Evolutionary conservation across 1,139 yeast species (phyloP), one percentile per base, ranked within the genome.

Genomic region (Scheffersomyces illinoinensis): DNA sequence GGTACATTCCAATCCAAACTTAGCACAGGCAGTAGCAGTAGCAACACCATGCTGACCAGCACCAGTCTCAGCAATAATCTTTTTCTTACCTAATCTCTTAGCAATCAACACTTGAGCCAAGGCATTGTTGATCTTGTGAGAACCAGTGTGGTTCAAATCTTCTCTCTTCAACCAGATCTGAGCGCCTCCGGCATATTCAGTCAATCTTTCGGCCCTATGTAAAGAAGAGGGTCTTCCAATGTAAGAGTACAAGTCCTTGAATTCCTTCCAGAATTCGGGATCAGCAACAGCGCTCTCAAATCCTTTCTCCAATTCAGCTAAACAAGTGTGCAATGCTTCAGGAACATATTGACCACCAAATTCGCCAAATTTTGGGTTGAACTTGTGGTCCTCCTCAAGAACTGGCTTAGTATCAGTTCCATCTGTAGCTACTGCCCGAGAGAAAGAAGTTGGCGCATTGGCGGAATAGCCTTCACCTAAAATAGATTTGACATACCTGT

Each of bases 41-140:
- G 99, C 99, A 53, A 95, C 99, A 79, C 99, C 99, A 73, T 95
- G 99, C 81, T 95, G 99, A 63, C 99, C 99, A 57, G 99, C 99
- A 76, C 99, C 99, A 53, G 99, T 95, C 79, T 95, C 99, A 53
- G 99, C 99, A 73, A 95, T 95, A 62, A 95, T 86, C 68, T 90
- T 88, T 62, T 81, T 87, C 81, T 95, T 95, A 55, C 99, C 99
- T 66, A 96, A 82, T 74, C 99, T 85, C 75, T 85, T 91, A 48
- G 99, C 99, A 66, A 95, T 83, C 62, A 95, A 82, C 24, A 92
- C 95, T 80, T 95, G 99, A 21, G 98, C 98, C 64, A 95, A 78
- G 26, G 99, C 98, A 70, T 95, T 95, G 77, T 95, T 95, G 73
- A 95, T 95, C 78, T 95, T 95, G 79, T 95, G 99, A 50, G 97